Evolutionary conservation across 129 eudicot species (phyloP), one percentile per base, ranked within the genome.

Genomic region (Pseudognaphalium luteoalbum): DNA sequence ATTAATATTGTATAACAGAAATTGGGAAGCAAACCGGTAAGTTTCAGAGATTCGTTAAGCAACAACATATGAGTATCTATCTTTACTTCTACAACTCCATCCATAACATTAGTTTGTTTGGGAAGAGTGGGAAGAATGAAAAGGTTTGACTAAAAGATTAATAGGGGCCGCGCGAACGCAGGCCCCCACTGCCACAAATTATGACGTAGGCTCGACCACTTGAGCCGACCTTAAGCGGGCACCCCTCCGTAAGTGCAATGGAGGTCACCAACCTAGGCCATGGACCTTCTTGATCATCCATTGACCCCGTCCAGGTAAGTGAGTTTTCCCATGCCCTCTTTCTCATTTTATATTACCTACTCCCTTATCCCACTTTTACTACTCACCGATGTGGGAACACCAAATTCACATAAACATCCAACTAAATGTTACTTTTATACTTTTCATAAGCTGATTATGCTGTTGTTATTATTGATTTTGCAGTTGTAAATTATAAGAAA

Each of bases 301-400:
- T 84, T 30, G 85, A 84, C 88, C 88, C 85, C 83, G 83, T 84
- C 88, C 88, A 84, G 88, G 88, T 84, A 84, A 84, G 85, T 84
- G 34, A 8, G 29, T 44, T 1, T 4, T 19, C 9, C 44, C 0
- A 0, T 28, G 16, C 20, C 56, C 1, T 72, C 4, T 29, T 1
- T 72, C 25, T 0, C 34, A 0, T 33, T 72, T 71, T 79, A 79
- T 79, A 51, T 0, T 0, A 22, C 47, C 16, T 9, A 0, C 3
- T 12, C 29, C 16, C 2, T 11, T 16, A 44, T 44, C 16, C 60
- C 28, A 3, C 2, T 25, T 72, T 71, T 15, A 12, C 4, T 41
- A 34, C 17, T 5, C 0, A 14, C 1, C 77, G 71, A 72, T 79
- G 78, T 79, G 82, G 82, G 78, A 79, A 9, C 29, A 33, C 14